A percentile compares a stretch with the other conserved stretches of the same genome.
Conservation (phyloP, 2,329 filamentous ascomycete species). For the Microsporum canis region DNA sequence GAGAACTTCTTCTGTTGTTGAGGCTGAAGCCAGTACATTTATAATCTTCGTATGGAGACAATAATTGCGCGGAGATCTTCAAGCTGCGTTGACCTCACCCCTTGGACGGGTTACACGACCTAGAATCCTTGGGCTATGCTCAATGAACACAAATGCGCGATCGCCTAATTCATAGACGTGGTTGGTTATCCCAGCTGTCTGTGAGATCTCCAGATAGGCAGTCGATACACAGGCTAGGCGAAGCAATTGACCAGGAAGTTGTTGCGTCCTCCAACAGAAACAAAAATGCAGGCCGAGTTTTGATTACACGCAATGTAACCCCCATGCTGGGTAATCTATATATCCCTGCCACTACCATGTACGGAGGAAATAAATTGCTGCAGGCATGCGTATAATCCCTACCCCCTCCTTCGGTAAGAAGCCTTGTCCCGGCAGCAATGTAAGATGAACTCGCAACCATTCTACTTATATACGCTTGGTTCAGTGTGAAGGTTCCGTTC, state of each 20-base stretch:
- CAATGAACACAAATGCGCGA: background rate
- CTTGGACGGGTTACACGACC: background rate
- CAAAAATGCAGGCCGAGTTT: background rate
- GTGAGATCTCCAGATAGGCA: background rate
- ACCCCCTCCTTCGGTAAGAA: background rate
- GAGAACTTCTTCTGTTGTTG: background rate
- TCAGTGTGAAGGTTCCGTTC: background rate
- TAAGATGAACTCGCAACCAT: background rate
- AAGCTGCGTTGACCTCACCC: background rate
- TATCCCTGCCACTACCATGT: background rate
- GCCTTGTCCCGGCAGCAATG: background rate
- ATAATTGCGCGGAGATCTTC: slow-evolving; percentile 1
- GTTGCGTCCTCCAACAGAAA: background rate
- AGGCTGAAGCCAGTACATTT: background rate
- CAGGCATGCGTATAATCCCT: background rate
- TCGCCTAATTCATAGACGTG: slow-evolving; percentile 1
- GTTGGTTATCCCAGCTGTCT: background rate
- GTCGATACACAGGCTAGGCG: background rate
- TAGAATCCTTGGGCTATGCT: background rate
- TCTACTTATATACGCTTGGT: background rate
- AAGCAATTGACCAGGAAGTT: background rate
- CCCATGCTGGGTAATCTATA: background rate
- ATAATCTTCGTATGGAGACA: background rate
- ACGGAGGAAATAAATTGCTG: background rate
- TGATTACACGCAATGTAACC: slow-evolving; percentile 2